Evolutionary conservation across 257 asterid species (phyloP), one percentile per base, ranked within the genome.

Genomic region (Rhazya stricta): DNA sequence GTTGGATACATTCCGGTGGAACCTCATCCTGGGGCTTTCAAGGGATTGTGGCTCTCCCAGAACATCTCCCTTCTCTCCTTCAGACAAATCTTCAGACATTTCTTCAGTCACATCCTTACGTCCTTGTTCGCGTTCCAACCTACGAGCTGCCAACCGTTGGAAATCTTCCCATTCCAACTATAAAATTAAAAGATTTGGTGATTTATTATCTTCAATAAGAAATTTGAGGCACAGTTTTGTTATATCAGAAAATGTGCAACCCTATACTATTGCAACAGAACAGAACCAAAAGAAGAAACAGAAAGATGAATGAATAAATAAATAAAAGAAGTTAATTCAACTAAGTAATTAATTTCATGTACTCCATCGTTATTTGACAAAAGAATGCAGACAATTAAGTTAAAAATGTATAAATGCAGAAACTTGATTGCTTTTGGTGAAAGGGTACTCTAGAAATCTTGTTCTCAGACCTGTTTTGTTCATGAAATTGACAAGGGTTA

Each of bases 81-180:
- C 97, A 1, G 96, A 91, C 76, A 91, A 75, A 80, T 91, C 95
- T 78, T 91, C 97, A 0, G 96, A 88, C 91, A 91, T 83, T 58
- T 91, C 97, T 50, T 89, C 97, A 6, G 90, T 88, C 5, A 83
- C 92, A 84, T 91, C 97, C 82, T 79, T 89, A 66, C 82, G 93
- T 6, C 96, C 96, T 79, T 81, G 91, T 80, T 91, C 97, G 58
- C 90, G 84, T 78, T 89, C 96, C 85, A 87, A 78, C 76, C 88
- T 89, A 73, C 94, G 80, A 63, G 78, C 71, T 32, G 92, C 86
- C 65, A 81, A 43, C 69, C 95, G 79, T 77, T 87, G 90, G 68
- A 78, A 36, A 77, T 80, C 92, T 60, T 89, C 97, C 92, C 78
- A 83, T 65, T 86, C 97, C 88, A 91, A 83, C 94, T 89, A 80